Percentiles rank a stretch among this genome's conserved stretches.
Conservation (phyloP, 345 rosid genomes). For the Chamaenerion angustifolium region DNA sequence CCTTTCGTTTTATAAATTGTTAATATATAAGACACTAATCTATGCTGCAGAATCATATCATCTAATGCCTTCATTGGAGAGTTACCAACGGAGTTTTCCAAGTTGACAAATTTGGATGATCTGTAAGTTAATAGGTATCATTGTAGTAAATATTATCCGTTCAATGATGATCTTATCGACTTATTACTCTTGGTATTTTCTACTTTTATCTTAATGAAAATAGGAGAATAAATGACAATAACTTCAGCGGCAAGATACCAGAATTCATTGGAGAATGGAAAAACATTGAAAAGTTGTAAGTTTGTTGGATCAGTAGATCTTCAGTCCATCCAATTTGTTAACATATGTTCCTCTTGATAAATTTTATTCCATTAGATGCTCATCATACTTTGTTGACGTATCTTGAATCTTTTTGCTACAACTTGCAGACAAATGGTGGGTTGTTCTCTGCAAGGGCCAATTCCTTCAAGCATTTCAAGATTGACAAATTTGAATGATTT, state of each 20-base stretch:
- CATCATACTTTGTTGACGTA: neutral
- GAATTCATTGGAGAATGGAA: slow-evolving; percentile 51
- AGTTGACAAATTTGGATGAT: slow-evolving; percentile 55
- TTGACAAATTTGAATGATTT: slow-evolving; percentile 53
- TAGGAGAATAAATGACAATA: slow-evolving; percentile 72
- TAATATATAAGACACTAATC: neutral
- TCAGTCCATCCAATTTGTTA: neutral
- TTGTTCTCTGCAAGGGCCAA: slow-evolving; percentile 59
- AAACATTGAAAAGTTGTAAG: slow-evolving; percentile 55
- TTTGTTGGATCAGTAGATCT: neutral
- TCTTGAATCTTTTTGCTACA: slow-evolving; percentile 1
- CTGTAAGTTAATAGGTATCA: slow-evolving; percentile 31
- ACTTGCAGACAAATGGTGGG: slow-evolving; percentile 64
- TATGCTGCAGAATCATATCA: slow-evolving; percentile 33
- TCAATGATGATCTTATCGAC: no score
- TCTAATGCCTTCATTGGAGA: slow-evolving; percentile 65
- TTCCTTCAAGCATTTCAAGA: slow-evolving; percentile 56
- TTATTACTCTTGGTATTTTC: no score
- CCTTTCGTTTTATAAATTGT: slow-evolving; percentile 1
- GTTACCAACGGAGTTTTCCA: slow-evolving; percentile 35
- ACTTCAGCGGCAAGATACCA: slow-evolving; percentile 60
- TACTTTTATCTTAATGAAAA: slow-evolving; percentile 8
- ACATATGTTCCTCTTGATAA: neutral
- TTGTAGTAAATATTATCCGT: no score
- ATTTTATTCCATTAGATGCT: neutral